A percentile compares a stretch with the other conserved stretches of the same genome.
phyloP scores from a whole-genome alignment of 164 flowering plant genomes.

The Euptelea pleiosperma region DNA sequence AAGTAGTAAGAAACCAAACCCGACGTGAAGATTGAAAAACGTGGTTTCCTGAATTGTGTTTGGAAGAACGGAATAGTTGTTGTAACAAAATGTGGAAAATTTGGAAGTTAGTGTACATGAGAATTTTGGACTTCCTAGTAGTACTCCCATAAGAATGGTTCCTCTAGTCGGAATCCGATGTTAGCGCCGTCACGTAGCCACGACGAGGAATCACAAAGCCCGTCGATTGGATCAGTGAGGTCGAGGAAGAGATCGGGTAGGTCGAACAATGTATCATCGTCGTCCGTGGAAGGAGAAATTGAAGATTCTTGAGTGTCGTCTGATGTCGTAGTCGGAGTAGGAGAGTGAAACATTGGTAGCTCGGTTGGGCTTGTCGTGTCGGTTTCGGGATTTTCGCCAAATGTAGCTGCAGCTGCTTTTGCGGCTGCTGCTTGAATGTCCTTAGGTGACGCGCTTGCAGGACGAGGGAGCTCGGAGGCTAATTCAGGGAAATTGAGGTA shows the following conservation, averaged over 20 bases:
- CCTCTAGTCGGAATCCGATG: neutral
- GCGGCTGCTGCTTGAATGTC: conserved; percentile 39
- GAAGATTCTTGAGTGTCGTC: conserved; percentile 11
- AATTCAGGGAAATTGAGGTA: conserved; percentile 48
- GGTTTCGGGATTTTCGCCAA: neutral
- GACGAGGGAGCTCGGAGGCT: conserved; percentile 38
- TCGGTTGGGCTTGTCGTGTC: conserved; percentile 5
- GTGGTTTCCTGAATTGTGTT: conserved; percentile 7
- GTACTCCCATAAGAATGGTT: conserved; percentile 13
- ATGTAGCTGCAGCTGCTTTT: conserved; percentile 20
- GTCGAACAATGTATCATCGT: conserved; percentile 15
- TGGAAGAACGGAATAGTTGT: neutral
- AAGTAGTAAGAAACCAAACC: too few relatives aligned
- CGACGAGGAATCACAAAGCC: neutral
- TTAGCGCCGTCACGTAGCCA: neutral
- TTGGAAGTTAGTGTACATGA: conserved; percentile 5
- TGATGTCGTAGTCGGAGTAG: neutral
- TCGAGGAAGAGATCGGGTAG: conserved; percentile 14
- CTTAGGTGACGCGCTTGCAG: conserved; percentile 31
- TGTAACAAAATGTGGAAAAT: neutral
- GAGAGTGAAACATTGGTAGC: too few relatives aligned
- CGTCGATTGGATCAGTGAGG: neutral
- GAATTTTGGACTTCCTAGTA: neutral
- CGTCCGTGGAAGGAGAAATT: neutral
- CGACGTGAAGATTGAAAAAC: neutral